phyloP scores from a whole-genome alignment of 176 grass and related monocot species.

The Rhipidocladum racemiflorum region DNA sequence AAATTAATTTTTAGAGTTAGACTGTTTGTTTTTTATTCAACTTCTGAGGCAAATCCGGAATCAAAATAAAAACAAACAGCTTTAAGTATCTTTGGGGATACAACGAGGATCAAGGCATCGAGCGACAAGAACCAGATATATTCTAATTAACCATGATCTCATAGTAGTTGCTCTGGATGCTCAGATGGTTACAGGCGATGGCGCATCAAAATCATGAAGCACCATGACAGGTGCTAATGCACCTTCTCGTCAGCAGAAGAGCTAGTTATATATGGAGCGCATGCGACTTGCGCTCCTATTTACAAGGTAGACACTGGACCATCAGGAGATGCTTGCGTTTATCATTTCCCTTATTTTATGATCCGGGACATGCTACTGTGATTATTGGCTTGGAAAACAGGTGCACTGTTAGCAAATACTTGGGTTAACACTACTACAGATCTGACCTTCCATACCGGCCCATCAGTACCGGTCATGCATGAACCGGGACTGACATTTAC shows the following conservation, averaged over 20 bases:
- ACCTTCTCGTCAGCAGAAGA: neutral
- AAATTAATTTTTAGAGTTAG: no score
- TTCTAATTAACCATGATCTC: neutral
- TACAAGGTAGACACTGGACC: neutral
- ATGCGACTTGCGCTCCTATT: neutral
- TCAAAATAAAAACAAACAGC: no score
- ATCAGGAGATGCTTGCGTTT: neutral
- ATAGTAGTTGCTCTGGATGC: neutral
- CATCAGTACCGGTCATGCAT: no score
- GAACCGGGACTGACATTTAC: no score
- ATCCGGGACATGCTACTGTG: neutral
- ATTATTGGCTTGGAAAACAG: neutral
- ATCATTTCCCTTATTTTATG: neutral
- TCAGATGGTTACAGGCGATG: neutral
- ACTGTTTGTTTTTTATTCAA: no score
- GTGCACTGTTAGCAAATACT: neutral
- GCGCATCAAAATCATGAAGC: neutral
- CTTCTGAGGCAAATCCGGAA: no score
- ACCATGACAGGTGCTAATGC: neutral
- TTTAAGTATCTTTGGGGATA: neutral
- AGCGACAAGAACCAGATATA: neutral
- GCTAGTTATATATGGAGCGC: neutral
- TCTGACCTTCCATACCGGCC: no score
- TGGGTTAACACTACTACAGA: no score
- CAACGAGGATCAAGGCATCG: neutral